These are phyloP conservation scores for Russula earlei DNA, from an alignment of 768 basidiomycete species.

Conservation along the genomic window DNA sequence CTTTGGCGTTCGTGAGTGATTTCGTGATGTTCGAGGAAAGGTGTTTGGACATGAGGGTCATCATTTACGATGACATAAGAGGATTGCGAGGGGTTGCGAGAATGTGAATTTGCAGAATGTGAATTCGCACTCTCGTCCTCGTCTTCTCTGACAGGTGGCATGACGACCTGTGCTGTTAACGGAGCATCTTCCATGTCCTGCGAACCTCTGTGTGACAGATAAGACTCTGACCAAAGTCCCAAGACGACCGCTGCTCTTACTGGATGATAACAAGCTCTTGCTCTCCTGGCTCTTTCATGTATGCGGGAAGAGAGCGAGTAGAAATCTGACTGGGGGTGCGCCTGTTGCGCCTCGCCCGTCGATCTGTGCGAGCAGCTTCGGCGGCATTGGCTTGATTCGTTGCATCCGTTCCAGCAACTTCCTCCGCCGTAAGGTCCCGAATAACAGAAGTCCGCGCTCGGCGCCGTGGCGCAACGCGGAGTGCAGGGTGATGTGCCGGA, in stretches of 20 bases:
- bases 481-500: not conserved
- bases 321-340: constrained; percentile 77
- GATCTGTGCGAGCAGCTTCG: not conserved
- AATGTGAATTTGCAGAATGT: constrained; percentile 15
- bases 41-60: constrained; percentile 15
- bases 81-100: constrained; percentile 9
- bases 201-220: constrained; percentile 32
- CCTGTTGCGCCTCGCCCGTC: constrained; percentile 33
- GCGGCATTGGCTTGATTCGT: constrained; percentile 1
- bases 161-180: constrained; percentile 32
- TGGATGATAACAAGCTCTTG: constrained; percentile 64
- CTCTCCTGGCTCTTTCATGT: constrained; percentile 80
- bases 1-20: constrained; percentile 5
- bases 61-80: constrained; percentile 16
- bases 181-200: constrained; percentile 47
- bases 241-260: constrained; percentile 25
- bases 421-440: constrained; percentile 18
- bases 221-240: not conserved
- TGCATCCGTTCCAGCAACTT: constrained; percentile 12
- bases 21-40: constrained; percentile 16
- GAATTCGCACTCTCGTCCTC: constrained; percentile 14
- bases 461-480: not conserved
- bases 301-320: constrained; percentile 64
- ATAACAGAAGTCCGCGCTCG: not conserved
- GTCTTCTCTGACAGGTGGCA: constrained; percentile 26